Evolutionary conservation across 306 rosid species (phyloP).

Genomic region (cucumber (Cucumis sativus)): Cucumber_9930_V3 NC_026656.2:1595501-1596000

Average conservation of each 20-base stretch:
- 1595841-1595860: slow-evolving; percentile 57
- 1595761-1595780: neutral
- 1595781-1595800: slow-evolving; percentile 14
- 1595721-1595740: slow-evolving; percentile 26
- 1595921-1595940: neutral
- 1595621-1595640: slow-evolving; percentile 79
- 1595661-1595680: slow-evolving; percentile 15
- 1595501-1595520: too few relatives aligned
- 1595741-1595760: slow-evolving; percentile 16
- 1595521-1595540: too few relatives aligned
- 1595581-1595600: slow-evolving; percentile 58
- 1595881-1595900: slow-evolving; percentile 42
- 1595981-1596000: neutral
- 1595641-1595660: slow-evolving; percentile 57
- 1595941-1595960: neutral
- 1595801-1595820: neutral
- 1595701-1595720: slow-evolving; percentile 25
- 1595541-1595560: neutral
- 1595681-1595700: slow-evolving; percentile 40
- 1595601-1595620: slow-evolving; percentile 41
- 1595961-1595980: neutral
- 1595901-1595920: slow-evolving; percentile 12
- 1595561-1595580: neutral
- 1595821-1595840: slow-evolving; percentile 34
- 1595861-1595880: slow-evolving; percentile 83